phyloP scores from a whole-genome alignment of 768 basidiomycete species.

The Leccinum aurantiacum region DNA sequence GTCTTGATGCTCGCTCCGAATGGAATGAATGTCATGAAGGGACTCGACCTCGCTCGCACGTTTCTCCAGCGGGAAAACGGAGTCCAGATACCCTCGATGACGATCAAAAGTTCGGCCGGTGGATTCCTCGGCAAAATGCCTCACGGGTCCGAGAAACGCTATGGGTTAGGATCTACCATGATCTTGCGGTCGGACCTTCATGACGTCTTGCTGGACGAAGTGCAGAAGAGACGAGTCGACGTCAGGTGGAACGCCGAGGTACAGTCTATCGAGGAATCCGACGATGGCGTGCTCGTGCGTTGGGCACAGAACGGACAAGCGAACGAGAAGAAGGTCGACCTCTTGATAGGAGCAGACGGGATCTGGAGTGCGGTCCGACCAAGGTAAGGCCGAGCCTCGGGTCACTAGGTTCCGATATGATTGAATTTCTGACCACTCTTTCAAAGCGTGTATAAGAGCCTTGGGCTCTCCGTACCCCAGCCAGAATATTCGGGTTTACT shows the following conservation, averaged over 20 bases:
- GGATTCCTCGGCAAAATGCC: constrained; percentile 23
- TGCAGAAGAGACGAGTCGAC: constrained; percentile 20
- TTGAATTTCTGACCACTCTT: constrained; percentile 1
- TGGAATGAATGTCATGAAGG: constrained; percentile 30
- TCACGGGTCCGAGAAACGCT: constrained; percentile 28
- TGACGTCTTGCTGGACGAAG: constrained; percentile 32
- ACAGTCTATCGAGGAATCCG: constrained; percentile 23
- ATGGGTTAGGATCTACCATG: constrained; percentile 29
- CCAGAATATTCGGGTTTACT: constrained; percentile 33
- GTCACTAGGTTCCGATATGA: neutral
- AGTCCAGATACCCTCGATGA: constrained; percentile 19
- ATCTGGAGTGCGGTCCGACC: constrained; percentile 32
- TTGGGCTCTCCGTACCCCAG: constrained; percentile 19
- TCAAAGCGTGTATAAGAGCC: constrained; percentile 24
- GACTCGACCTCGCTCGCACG: constrained; percentile 24
- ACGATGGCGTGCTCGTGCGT: constrained; percentile 27
- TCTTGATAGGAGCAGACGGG: constrained; percentile 32
- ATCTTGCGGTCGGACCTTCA: constrained; percentile 32
- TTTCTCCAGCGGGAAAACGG: constrained; percentile 26
- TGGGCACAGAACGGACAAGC: constrained; percentile 22
- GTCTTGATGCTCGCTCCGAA: constrained; percentile 32
- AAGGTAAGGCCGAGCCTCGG: constrained; percentile 12
- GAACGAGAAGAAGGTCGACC: constrained; percentile 30
- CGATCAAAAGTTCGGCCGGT: constrained; percentile 24
- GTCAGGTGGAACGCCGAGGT: constrained; percentile 28